phyloP scores from a whole-genome alignment of 495 filamentous ascomycete genomes.

The Penicillium waksmanii region DNA sequence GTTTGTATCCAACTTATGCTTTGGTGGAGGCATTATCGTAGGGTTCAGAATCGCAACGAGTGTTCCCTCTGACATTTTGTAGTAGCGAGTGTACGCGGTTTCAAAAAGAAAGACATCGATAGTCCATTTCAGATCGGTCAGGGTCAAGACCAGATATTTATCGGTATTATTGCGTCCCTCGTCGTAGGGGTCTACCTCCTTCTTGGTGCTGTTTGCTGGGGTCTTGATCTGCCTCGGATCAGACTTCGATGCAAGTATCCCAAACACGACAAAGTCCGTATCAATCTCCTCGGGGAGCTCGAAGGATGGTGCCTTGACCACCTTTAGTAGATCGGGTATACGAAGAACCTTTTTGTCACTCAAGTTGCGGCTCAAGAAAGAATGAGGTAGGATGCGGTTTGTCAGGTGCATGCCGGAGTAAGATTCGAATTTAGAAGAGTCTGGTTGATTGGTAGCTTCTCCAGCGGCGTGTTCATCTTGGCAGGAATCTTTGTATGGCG shows the following conservation, averaged over 20 bases:
- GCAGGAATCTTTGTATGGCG: background rate
- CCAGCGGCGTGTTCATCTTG: conserved; percentile 14
- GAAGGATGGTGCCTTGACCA: conserved; percentile 82
- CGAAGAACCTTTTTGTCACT: conserved; percentile 73
- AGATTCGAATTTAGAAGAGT: conserved; percentile 70
- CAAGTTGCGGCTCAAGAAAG: conserved; percentile 72
- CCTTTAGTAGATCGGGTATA: conserved; percentile 80
- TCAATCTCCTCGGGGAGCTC: conserved; percentile 85
- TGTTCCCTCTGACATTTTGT: conserved; percentile 84
- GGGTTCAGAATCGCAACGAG: conserved; percentile 95
- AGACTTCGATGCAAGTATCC: conserved; percentile 84
- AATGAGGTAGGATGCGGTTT: conserved; percentile 84
- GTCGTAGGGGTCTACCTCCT: conserved; percentile 51
- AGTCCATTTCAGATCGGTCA: conserved; percentile 90
- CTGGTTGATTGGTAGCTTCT: conserved; percentile 29
- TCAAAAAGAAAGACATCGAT: conserved; percentile 92
- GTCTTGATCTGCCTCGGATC: conserved; percentile 71
- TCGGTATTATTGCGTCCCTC: conserved; percentile 60
- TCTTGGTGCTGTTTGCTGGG: conserved; percentile 45
- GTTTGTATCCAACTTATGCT: conserved; percentile 71
- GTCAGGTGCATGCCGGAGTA: conserved; percentile 86
- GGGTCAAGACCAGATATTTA: conserved; percentile 89
- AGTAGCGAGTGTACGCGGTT: conserved; percentile 85
- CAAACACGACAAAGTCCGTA: conserved; percentile 84
- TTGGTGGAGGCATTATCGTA: conserved; percentile 81